Percentiles rank a stretch among this genome's conserved stretches.
phyloP scores from a whole-genome alignment of 2,329 filamentous ascomycete genomes.

The Fusarium pseudonygamai region DNA sequence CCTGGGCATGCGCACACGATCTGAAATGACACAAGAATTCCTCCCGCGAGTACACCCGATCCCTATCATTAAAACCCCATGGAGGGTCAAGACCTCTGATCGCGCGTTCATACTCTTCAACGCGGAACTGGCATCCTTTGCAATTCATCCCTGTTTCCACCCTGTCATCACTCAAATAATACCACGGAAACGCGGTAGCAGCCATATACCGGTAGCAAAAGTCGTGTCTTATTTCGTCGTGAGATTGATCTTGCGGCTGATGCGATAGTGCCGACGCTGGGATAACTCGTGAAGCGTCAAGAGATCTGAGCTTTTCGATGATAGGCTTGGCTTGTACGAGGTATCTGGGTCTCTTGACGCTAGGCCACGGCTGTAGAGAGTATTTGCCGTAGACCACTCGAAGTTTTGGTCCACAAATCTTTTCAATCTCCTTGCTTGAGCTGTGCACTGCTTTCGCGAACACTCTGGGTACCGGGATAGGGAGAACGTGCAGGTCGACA shows the following conservation, averaged over 20 bases:
- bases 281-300: background rate
- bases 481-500: background rate
- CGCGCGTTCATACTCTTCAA: background rate
- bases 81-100: background rate
- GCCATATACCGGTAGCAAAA: slow-evolving; percentile 22
- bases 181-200: slow-evolving; percentile 5
- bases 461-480: background rate
- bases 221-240: background rate
- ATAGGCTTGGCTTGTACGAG: background rate
- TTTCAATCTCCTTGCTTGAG: background rate
- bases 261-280: background rate
- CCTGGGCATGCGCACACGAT: background rate
- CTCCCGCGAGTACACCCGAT: background rate
- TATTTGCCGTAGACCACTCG: slow-evolving; percentile 12
- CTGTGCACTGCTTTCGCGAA: background rate
- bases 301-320: background rate
- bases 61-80: slow-evolving; percentile 18
- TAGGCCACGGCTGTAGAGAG: slow-evolving; percentile 7
- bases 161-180: background rate
- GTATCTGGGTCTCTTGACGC: slow-evolving; percentile 8
- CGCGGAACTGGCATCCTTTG: slow-evolving; percentile 20
- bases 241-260: background rate
- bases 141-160: slow-evolving; percentile 6
- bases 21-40: slow-evolving; percentile 10
- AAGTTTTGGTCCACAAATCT: background rate